Evolutionary conservation across 2,329 filamentous ascomycete genomes (phyloP), one percentile per base, ranked within the genome.

Genomic region (Domatiomyces globalis): DNA sequence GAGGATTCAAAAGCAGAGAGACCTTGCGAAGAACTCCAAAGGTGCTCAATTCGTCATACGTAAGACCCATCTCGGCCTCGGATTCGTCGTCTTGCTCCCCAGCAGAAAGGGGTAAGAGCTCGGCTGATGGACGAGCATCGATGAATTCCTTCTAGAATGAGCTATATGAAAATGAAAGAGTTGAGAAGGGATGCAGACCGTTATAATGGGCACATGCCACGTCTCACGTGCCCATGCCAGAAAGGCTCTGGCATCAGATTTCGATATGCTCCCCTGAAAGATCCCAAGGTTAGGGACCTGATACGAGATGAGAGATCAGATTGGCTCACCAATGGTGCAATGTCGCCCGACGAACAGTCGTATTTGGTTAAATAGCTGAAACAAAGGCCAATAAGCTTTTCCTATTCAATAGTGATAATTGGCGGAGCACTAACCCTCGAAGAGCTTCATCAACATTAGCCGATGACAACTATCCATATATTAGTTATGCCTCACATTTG

Each of bases 201-300:
- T 55, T 22, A 58, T 39, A 49, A 84, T 77, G 0, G 81, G 80
- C 1, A 89, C 66, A 4, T 75, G 65, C 61, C 84, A 87, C 36
- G 73, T 68, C 17, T 63, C 68, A 49, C 71, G 65, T 2, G 80
- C 76, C 73, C 78, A 87, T n/a, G 68, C 69, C 53, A 87, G 84
- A 67, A 89, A 87, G 8, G 74, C 67, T 64, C 84, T 85, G 1
- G 87, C 69, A 59, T 88, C 84, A 1, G 73, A 78, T 65, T 87
- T 87, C 52, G 71, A 74, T 51, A 81, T 77, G 9, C 66, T 67
- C 20, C 72, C 68, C 52, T 69, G 68, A 6, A 63, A 66, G 53
- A 66, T 67, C 29, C 10, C 33, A 39, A 15, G 20, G 10, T 50
- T 22, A 45, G 36, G 20, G 1, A 7, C 10, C 12, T 25, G 42